Base-by-base conservation (phyloP, 2,329 filamentous ascomycete species). In the Penicillium freii region DNA sequence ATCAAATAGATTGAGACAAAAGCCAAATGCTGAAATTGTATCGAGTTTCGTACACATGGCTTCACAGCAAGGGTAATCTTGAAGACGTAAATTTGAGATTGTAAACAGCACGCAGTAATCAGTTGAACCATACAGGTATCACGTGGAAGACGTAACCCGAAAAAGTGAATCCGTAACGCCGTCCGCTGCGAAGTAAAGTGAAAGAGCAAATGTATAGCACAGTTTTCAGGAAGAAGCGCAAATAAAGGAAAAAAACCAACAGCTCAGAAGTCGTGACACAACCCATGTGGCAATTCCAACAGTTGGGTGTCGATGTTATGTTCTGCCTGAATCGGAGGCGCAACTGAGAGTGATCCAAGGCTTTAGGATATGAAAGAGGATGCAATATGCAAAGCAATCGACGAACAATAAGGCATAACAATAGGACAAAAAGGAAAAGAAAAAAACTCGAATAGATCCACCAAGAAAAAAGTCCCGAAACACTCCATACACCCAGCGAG, bases 401-500 rank as follows among this genome's bases (percentile, higher is more conserved):
- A 60, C 58, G 33, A 55, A 48, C 58, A 57, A 46, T 10, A 36
- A 42, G 21, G 29, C 48, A 44, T 29, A n/a, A 31, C 17, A 17
- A 57, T 33, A 23, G 8, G 29, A 48, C 8, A 25, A 51, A 51
- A 54, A 39, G 36, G 36, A 50, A 57, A 38, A 27, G 29, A 29
- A 34, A 40, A 56, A 55, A 58, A 33, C 27, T 58, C 54, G 39
- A 44, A 56, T 46, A 56, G 48, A 58, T 56, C 47, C 55, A 23
- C 54, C 48, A 46, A 60, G 51, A 52, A 65, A 65, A 65, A 65
- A 58, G 51, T 54, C 61, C 62, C 58, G 60, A 66, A 58, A 60
- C 68, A 62, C 64, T 62, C 62, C 58, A 59, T 60, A 66, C 66
- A 66, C 68, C 68, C 57, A 58, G 48, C 56, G 51, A 63, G 58